These are phyloP conservation scores for Venturia oleaginea DNA, from an alignment of 2,329 filamentous ascomycete genomes.

Conservation along the genomic window DNA sequence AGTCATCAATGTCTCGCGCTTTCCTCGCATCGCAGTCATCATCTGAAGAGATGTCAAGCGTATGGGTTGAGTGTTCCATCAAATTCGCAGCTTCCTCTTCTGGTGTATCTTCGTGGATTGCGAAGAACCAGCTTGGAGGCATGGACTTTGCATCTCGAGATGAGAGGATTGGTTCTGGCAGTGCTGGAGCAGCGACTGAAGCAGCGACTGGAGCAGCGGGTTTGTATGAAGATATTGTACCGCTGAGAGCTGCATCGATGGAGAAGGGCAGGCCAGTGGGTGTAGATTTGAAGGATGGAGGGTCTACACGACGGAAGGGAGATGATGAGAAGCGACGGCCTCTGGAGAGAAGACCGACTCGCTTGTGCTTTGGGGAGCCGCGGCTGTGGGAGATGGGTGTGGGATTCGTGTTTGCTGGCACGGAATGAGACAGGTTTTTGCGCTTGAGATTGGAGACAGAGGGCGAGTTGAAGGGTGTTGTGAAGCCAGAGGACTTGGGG, in stretches of 20 bases:
- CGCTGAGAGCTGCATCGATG: slow-evolving; percentile 72
- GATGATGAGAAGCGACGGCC: slow-evolving; percentile 54
- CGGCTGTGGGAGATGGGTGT: slow-evolving; percentile 46
- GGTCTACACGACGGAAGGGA: slow-evolving; percentile 60
- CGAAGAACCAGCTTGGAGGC: slow-evolving; percentile 69
- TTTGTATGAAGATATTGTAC: slow-evolving; percentile 58
- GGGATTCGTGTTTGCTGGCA: slow-evolving; percentile 30
- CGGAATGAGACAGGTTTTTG: slow-evolving; percentile 32
- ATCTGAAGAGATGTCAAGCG: slow-evolving; percentile 84
- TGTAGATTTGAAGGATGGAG: slow-evolving; percentile 50
- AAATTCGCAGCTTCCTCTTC: slow-evolving; percentile 88
- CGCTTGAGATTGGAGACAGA: slow-evolving; percentile 24
- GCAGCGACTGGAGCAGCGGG: slow-evolving; percentile 34
- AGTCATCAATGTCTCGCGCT: slow-evolving; percentile 41
- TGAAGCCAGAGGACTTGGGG: slow-evolving; percentile 16
- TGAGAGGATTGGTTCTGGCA: slow-evolving; percentile 17
- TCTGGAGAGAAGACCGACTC: slow-evolving; percentile 55
- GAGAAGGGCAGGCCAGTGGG: slow-evolving; percentile 58
- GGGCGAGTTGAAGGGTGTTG: slow-evolving; percentile 17
- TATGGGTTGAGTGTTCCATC: slow-evolving; percentile 81
- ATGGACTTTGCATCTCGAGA: slow-evolving; percentile 40
- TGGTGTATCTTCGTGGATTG: slow-evolving; percentile 85
- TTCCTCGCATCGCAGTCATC: slow-evolving; percentile 50
- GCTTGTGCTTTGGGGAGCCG: slow-evolving; percentile 68
- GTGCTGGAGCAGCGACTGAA: slow-evolving; percentile 22